A percentile compares a stretch with the other conserved stretches of the same genome.
Conservation (phyloP, 2,329 filamentous ascomycete species). For the Metarhizium album region DNA sequence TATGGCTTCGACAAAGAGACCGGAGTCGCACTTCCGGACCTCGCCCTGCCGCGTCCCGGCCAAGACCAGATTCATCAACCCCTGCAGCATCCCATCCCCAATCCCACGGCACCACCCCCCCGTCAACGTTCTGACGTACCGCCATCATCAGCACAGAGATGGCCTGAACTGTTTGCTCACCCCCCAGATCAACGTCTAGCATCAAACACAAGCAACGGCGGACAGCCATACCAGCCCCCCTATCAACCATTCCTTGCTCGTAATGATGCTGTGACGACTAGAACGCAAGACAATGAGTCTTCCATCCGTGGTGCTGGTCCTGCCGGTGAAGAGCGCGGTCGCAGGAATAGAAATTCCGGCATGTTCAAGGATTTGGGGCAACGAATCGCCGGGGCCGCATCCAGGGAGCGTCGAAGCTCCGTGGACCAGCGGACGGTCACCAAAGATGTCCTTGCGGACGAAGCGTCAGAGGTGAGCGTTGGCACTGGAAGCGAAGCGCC, state of each 20-base stretch:
- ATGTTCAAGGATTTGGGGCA: conserved; percentile 43
- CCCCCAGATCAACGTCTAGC: conserved; percentile 6
- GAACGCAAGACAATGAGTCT: conserved; percentile 28
- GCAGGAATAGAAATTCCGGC: conserved; percentile 27
- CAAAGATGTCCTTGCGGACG: conserved; percentile 23
- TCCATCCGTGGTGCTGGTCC: conserved; percentile 25
- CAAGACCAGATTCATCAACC: conserved; percentile 14
- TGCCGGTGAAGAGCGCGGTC: conserved; percentile 24
- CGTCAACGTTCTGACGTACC: conserved; percentile 27
- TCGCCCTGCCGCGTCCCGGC: conserved; percentile 7
- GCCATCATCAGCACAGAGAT: conserved; percentile 40
- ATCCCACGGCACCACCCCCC: neutral
- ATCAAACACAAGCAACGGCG: conserved; percentile 5
- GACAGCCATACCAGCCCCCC: conserved; percentile 9
- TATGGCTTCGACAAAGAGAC: conserved; percentile 43
- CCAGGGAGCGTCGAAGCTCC: conserved; percentile 21
- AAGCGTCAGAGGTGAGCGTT: conserved; percentile 30
- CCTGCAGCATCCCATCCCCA: neutral
- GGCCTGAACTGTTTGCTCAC: conserved; percentile 34
- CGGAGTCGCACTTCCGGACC: conserved; percentile 18
- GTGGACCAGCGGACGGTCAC: conserved; percentile 11
- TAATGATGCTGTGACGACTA: conserved; percentile 23
- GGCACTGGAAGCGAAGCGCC: conserved; percentile 24
- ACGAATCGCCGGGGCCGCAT: conserved; percentile 26
- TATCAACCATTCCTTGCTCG: conserved; percentile 10